Evolutionary conservation across 768 basidiomycete species (phyloP), one percentile per base, ranked within the genome.

Genomic region (Mycena alexandri): DNA sequence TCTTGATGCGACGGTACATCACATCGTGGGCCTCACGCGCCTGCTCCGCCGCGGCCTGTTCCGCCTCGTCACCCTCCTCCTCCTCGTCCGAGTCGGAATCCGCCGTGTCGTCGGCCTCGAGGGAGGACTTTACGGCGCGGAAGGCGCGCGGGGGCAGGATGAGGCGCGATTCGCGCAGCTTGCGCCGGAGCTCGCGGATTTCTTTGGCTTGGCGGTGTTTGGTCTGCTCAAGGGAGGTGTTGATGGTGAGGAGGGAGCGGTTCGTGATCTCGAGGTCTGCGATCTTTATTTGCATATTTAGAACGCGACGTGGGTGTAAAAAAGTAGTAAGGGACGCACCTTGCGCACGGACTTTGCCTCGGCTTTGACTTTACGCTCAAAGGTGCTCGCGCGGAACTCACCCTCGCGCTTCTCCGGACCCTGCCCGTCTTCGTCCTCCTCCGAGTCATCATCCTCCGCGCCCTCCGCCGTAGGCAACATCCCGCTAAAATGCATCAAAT

Each of bases 181-280:
- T 93, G 36, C 94, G 88, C 16, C 91, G 88, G 19, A 97, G 83
- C 46, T 95, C 93, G 22, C 93, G 87, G 57, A 97, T 95, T 79
- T 97, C 95, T 69, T 88, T 89, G 9, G 90, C 88, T 74, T 96
- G 95, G 33, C 85, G 86, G 70, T 91, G 87, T 78, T 94, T 95
- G 38, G 88, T 86, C 41, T 89, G 86, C 77, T 97, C 95, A 22
- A 97, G 84, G 19, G 91, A 86, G 2, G 90, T 82, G 74, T 96
- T 97, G 79, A 97, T 95, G 2, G 89, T 88, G 51, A 96, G 84
- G 19, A 97, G 84, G 1, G 95, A 97, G 38, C 87, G 85, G 77
- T 95, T 96, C 8, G 93, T 91, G 74, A 97, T 97, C 78, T 96
- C 93, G 13, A 97, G 83, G 80, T 97, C 95, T 14, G 92, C 93